Base-by-base conservation (phyloP, 116 monocot genomes). In the Phalaenopsis hybrid region DNA sequence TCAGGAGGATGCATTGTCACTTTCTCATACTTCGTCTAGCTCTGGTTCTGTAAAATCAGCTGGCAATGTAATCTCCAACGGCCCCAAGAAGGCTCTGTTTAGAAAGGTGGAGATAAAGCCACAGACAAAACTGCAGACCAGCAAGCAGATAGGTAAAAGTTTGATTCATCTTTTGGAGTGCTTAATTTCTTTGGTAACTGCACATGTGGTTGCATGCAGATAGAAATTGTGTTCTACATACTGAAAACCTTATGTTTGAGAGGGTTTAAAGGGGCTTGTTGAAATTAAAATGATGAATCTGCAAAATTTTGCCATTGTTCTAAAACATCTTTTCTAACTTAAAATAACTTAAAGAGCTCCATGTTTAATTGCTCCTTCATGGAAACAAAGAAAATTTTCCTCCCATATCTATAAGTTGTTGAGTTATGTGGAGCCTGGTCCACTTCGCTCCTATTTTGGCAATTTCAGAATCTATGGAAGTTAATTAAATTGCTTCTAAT, bases 1-100 rank as follows among this genome's bases (percentile, higher is more conserved):
- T 81, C 8, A 72, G 10, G 79, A 57, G 74, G 79, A 84, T 23
- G 34, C 59, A 15, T 17, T 61, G 51, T 79, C 79, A 2, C 76
- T 76, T 50, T 76, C 76, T 46, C 8, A 9, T 5, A 25, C 25
- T 4, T 76, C 76, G 21, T 76, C 76, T 1, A 76, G 23, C 76
- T 49, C 49, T 49, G 76, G 76, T 50, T 76, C 49, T 50, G 23
- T 33, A 11, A 76, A 50, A 76, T 76, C 76, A 20, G 49, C 23
- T 76, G 16, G 12, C 6, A 46, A 46, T 50, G 49, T 37, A 21
- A 76, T 18, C 49, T 50, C 45, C 76, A 76, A 23, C 17, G 76
- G 23, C 49, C 16, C 21, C 25, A 46, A 23, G 76, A 76, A 76
- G 23, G 50, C 7, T 15, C 8, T 46, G 76, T 1, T 76, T 48